These are phyloP conservation scores for Takashimella tepidaria DNA, from an alignment of 1,284 basidiomycete species.

Conservation along the genomic window DNA sequence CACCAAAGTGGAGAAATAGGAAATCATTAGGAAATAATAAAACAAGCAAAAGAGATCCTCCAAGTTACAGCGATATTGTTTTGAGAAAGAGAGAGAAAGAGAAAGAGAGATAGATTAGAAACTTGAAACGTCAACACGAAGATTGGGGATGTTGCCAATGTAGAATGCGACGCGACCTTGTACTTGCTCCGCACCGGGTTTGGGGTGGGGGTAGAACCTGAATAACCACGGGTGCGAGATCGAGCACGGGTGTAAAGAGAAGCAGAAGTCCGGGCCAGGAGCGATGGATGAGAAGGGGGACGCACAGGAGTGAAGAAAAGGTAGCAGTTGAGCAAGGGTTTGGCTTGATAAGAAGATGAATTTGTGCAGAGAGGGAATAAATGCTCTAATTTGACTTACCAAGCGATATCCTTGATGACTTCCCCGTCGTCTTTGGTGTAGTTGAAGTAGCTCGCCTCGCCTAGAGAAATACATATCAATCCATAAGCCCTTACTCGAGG, in stretches of 20 bases:
- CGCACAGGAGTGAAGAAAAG: too few species aligned
- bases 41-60: neutral
- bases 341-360: neutral
- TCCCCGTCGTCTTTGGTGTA: constrained; percentile 34
- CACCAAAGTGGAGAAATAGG: too few species aligned
- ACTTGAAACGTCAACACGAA: constrained; percentile 33
- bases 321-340: too few species aligned
- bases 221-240: neutral
- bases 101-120: constrained; percentile 10
- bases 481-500: too few species aligned
- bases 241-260: neutral
- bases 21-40: too few species aligned
- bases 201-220: constrained; percentile 41
- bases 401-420: constrained; percentile 39
- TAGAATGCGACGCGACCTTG: constrained; percentile 40
- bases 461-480: too few species aligned
- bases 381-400: constrained; percentile 21
- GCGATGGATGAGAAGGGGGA: neutral
- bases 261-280: neutral
- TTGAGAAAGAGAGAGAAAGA: neutral
- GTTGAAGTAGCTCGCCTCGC: constrained; percentile 38
- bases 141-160: constrained; percentile 30
- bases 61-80: neutral
- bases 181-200: constrained; percentile 33
- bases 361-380: neutral